Conservation (phyloP, 495 filamentous ascomycete genomes). For the Trichoderma parareesei region DNA sequence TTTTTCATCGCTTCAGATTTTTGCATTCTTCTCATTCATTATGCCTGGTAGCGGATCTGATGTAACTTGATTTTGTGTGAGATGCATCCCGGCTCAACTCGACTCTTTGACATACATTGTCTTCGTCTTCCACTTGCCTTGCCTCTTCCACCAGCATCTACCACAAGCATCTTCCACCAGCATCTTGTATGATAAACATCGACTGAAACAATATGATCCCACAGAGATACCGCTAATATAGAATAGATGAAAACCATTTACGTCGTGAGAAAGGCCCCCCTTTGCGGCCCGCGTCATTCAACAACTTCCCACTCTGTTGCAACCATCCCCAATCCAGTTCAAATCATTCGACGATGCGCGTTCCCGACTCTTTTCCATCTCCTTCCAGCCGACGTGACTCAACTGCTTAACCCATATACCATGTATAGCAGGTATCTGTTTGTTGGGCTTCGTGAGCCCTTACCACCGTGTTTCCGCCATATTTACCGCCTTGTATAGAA, state of each 20-base stretch:
- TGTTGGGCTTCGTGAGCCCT: no score
- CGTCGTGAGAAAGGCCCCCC: neutral
- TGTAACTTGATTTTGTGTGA: neutral
- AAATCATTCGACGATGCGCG: no score
- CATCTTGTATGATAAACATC: no score
- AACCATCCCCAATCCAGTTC: no score
- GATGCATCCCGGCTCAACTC: neutral
- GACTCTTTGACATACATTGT: neutral
- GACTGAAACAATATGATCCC: neutral
- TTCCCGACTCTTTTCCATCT: no score
- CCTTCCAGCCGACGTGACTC: no score
- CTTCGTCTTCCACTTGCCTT: neutral
- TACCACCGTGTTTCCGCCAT: neutral
- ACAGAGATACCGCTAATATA: conserved; percentile 7
- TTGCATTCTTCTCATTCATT: neutral
- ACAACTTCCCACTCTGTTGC: neutral
- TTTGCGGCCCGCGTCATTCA: neutral
- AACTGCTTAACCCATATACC: neutral
- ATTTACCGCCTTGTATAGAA: neutral
- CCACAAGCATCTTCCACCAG: neutral
- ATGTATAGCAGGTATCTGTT: neutral
- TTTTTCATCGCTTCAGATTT: neutral
- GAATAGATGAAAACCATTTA: neutral
- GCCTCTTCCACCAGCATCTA: neutral
- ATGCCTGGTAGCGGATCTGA: neutral